Base-by-base conservation (phyloP, 2,329 filamentous ascomycete species). In the Trichoderma asperellum region DNA sequence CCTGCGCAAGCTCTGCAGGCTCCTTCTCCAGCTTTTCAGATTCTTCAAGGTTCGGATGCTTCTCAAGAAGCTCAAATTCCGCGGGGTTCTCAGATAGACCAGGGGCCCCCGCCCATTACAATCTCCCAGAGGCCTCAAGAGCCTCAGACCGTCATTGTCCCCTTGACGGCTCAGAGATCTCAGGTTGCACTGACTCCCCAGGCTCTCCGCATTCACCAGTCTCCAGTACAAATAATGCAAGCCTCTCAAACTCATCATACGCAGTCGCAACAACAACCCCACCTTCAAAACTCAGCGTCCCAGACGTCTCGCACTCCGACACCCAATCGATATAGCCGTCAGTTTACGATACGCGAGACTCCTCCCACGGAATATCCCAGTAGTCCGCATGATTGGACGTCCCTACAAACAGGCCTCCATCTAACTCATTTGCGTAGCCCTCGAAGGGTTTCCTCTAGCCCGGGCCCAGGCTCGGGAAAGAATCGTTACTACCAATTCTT, bases 401-500 rank as follows among this genome's bases (percentile, higher is more conserved):
- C 85, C 2, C 59, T 85, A 14, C 72, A 79, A 52, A 79, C 78
- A 70, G 78, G 83, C 5, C 77, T 87, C 16, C 84, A 87, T 63
- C 80, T 86, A 68, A 78, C 80, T n/a, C 75, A 79, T 37, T 73
- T 83, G 16, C 81, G 84, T 24, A 88, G 86, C 70, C 86, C 86
- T 2, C 79, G 76, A 49, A 81, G 84, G 60, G 73, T 81, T n/a
- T 76, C 80, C 6, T 40, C 60, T n/a, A 68, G 68, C 6, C 53
- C n/a, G n/a, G 29, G n/a, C 5, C 32, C 29, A 5, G 14, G 40
- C 43, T 70, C 71, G 1, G 56, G 68, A 10, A 62, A 67, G 7
- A 79, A 80, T 70, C 80, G 80, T 5, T 79, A 86, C 63, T 92
- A 91, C 74, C 88, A 90, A 71, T 86, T 83, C 60, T 79, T 91